Conservation (phyloP, 495 filamentous ascomycete species). For the Lophiostoma macrostomum region DNA sequence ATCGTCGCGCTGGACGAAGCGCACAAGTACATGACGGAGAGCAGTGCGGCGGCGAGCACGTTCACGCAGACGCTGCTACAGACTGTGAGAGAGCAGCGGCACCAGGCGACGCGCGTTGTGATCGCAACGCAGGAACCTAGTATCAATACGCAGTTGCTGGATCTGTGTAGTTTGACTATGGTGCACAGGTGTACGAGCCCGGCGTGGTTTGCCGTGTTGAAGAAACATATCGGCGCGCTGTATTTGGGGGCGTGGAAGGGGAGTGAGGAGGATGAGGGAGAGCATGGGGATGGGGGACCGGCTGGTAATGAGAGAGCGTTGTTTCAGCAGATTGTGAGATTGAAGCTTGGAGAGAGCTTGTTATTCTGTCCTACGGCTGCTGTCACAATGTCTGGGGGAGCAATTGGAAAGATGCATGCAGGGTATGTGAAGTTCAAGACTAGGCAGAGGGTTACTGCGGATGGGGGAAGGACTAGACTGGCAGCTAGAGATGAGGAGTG, state of each 20-base stretch:
- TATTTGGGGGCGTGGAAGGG: not conserved
- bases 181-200: slow-evolving; percentile 74
- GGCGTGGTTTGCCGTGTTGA: slow-evolving; percentile 61
- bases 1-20: slow-evolving; percentile 61
- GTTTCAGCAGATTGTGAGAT: slow-evolving; percentile 55
- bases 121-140: slow-evolving; percentile 81
- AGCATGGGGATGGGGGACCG: slow-evolving; percentile 13
- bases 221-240: slow-evolving; percentile 53
- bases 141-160: slow-evolving; percentile 63
- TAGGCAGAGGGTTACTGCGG: slow-evolving; percentile 51
- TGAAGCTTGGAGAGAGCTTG: slow-evolving; percentile 62
- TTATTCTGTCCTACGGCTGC: slow-evolving; percentile 63
- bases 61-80: slow-evolving; percentile 65
- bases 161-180: slow-evolving; percentile 69
- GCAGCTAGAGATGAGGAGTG: no score
- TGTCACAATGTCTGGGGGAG: slow-evolving; percentile 42
- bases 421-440: slow-evolving; percentile 53
- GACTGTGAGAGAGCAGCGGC: slow-evolving; percentile 67
- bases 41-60: slow-evolving; percentile 38
- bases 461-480: slow-evolving; percentile 56
- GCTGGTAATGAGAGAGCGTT: slow-evolving; percentile 39
- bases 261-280: not conserved
- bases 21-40: slow-evolving; percentile 57
- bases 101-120: slow-evolving; percentile 61
- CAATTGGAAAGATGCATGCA: slow-evolving; percentile 48